Evolutionary conservation across 305 asterid species (phyloP).

Genomic region (Lippia alba): DNA sequence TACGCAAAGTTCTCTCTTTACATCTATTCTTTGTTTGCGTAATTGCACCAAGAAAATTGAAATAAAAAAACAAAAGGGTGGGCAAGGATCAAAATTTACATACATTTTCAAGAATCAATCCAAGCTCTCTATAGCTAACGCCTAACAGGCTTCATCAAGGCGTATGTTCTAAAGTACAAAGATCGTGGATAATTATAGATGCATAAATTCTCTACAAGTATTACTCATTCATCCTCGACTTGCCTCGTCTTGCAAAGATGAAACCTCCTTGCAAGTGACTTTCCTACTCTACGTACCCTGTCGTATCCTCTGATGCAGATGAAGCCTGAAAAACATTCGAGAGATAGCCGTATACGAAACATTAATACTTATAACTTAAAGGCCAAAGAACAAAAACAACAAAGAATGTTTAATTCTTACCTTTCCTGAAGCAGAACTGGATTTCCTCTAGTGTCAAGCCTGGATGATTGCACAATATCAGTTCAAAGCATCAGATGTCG

Average conservation of each 20-base stretch:
- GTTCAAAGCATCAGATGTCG: neutral
- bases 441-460: conserved; percentile 39
- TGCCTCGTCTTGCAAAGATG: conserved; percentile 33
- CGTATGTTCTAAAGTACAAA: neutral
- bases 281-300: conserved; percentile 10
- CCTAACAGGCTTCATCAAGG: too few relatives aligned
- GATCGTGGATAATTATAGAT: neutral
- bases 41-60: too few relatives aligned
- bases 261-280: conserved; percentile 32
- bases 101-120: neutral
- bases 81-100: too few relatives aligned
- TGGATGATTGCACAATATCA: conserved; percentile 18
- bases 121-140: too few relatives aligned
- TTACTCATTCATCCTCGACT: neutral
- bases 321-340: conserved; percentile 32
- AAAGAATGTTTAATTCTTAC: conserved; percentile 30
- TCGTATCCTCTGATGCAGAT: conserved; percentile 45
- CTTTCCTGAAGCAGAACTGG: conserved; percentile 36
- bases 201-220: neutral
- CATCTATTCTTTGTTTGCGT: too few relatives aligned
- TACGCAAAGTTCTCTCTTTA: too few relatives aligned
- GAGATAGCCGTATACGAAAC: too few relatives aligned
- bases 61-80: too few relatives aligned
- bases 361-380: neutral
- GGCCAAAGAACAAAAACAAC: too few relatives aligned